phyloP scores from a whole-genome alignment of 495 filamentous ascomycete genomes.

The Penicillium fimorum region DNA sequence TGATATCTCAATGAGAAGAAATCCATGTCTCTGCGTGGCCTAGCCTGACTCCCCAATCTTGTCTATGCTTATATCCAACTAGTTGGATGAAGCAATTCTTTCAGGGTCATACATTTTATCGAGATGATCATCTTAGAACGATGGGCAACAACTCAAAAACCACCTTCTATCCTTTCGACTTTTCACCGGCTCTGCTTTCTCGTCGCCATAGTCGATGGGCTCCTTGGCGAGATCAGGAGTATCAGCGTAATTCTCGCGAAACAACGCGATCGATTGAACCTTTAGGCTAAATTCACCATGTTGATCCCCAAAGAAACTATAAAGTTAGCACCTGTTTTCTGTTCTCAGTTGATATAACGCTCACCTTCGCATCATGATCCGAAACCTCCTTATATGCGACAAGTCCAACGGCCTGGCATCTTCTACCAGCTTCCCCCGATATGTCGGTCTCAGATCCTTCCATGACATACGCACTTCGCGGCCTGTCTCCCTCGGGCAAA shows the following conservation, averaged over 20 bases:
- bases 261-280: slow-evolving; percentile 50
- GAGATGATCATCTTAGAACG: background rate
- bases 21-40: no score
- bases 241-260: slow-evolving; percentile 28
- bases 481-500: slow-evolving; percentile 13
- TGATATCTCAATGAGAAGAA: no score
- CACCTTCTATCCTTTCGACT: background rate
- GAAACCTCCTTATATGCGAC: slow-evolving; percentile 59
- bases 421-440: slow-evolving; percentile 62
- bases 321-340: slow-evolving; percentile 7
- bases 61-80: background rate
- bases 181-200: background rate
- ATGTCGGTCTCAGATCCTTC: slow-evolving; percentile 65
- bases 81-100: background rate
- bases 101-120: background rate
- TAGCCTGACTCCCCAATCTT: background rate
- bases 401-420: slow-evolving; percentile 55
- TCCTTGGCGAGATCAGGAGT: slow-evolving; percentile 4
- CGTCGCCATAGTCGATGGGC: background rate
- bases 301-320: slow-evolving; percentile 74
- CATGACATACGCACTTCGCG: slow-evolving; percentile 53
- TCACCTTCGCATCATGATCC: slow-evolving; percentile 78
- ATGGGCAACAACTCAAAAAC: background rate
- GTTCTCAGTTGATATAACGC: slow-evolving; percentile 13
- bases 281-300: slow-evolving; percentile 64